A percentile compares a stretch with the other conserved stretches of the same genome.
Conservation (phyloP, 2,329 filamentous ascomycete species). For the Fusarium lateritium region DNA sequence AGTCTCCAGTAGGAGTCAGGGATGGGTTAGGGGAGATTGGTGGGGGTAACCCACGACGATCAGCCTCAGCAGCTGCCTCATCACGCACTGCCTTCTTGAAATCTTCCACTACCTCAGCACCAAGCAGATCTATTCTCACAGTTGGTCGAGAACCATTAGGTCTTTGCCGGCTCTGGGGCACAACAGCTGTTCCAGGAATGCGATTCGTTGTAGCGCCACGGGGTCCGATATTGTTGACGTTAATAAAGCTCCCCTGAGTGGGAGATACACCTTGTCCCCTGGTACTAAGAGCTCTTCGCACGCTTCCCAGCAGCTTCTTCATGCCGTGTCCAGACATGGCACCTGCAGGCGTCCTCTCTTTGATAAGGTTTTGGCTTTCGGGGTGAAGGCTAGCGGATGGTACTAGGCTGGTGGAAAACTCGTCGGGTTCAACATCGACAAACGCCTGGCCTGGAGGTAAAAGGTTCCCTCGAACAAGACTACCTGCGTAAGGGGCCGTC, state of each 20-base stretch:
- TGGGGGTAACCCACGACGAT: conserved; percentile 43
- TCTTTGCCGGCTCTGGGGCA: conserved; percentile 67
- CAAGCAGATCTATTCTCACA: conserved; percentile 84
- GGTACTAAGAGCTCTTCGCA: conserved; percentile 84
- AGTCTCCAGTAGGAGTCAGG: conserved; percentile 49
- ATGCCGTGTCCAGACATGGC: conserved; percentile 81
- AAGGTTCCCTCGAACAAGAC: conserved; percentile 87
- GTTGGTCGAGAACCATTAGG: conserved; percentile 64
- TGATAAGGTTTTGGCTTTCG: conserved; percentile 57
- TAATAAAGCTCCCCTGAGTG: conserved; percentile 63
- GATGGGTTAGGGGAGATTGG: conserved; percentile 46
- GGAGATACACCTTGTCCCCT: conserved; percentile 61
- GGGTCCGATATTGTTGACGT: conserved; percentile 64
- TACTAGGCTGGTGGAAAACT: conserved; percentile 62
- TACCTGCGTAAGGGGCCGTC: conserved; percentile 80
- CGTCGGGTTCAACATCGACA: conserved; percentile 75
- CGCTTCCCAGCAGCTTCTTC: conserved; percentile 87
- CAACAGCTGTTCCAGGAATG: conserved; percentile 71
- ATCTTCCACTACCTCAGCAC: conserved; percentile 82
- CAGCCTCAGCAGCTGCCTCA: conserved; percentile 63
- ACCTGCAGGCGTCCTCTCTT: conserved; percentile 65
- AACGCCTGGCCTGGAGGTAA: conserved; percentile 87
- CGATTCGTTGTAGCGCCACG: conserved; percentile 70
- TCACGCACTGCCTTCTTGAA: conserved; percentile 83
- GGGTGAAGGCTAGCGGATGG: conserved; percentile 69